Evolutionary conservation across 106 monocot species (phyloP).

Genomic region (Acorus calamus): DNA sequence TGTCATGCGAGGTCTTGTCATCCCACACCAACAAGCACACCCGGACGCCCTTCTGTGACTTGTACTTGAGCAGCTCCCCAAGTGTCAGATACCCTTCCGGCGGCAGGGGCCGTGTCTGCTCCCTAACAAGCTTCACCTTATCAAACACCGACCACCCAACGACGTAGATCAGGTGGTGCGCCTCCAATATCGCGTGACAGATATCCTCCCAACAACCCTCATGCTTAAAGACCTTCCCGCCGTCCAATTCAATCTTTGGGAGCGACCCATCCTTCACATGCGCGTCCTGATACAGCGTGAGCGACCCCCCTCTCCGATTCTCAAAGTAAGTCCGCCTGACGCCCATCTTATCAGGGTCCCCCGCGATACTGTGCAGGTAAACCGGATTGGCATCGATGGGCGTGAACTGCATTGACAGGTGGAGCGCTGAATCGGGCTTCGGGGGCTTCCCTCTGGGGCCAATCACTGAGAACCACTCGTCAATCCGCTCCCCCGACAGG

Average conservation of each 20-base stretch:
- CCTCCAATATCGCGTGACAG: conserved; percentile 73
- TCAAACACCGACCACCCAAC: conserved; percentile 67
- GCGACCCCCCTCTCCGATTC: conserved; percentile 13
- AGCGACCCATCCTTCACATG: conserved; percentile 42
- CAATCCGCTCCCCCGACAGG: no score
- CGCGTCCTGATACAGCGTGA: conserved; percentile 64
- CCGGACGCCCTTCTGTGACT: conserved; percentile 73
- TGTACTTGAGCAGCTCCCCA: conserved; percentile 73
- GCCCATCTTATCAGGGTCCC: conserved; percentile 9
- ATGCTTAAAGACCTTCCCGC: conserved; percentile 28
- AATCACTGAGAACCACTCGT: conserved; percentile 10
- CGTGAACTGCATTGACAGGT: conserved; percentile 13
- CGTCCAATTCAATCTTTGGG: conserved; percentile 40
- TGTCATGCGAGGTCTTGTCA: conserved; percentile 73
- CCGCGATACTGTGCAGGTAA: background rate
- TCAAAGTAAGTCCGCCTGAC: conserved; percentile 18
- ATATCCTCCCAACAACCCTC: conserved; percentile 81
- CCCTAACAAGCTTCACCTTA: conserved; percentile 57
- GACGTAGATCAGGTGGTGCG: conserved; percentile 61
- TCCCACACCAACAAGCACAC: conserved; percentile 79
- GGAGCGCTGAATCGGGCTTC: conserved; percentile 7
- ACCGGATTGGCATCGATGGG: conserved; percentile 7
- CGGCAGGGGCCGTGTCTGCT: conserved; percentile 21
- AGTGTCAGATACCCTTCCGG: conserved; percentile 16
- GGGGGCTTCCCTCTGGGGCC: conserved; percentile 4